Evolutionary conservation across 805 yeast species (phyloP).

Genomic region (Ogataea dorogensis): DNA sequence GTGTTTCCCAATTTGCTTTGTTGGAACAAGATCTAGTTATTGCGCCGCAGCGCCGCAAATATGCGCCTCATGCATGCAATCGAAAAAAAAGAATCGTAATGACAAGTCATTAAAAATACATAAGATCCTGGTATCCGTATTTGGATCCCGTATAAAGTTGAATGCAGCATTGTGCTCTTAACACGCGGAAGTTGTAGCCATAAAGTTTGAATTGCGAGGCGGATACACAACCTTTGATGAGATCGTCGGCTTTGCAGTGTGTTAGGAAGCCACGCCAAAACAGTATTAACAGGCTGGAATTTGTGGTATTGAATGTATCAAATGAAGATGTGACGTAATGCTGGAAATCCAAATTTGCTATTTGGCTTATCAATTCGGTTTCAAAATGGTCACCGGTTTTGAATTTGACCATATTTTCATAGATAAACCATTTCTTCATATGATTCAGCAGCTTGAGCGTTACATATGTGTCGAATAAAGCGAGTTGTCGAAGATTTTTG

Average conservation of each 20-base stretch:
- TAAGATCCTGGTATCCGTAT: conserved; percentile 24
- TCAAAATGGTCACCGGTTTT: conserved; percentile 21
- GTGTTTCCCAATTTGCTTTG: no score
- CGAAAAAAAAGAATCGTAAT: neutral
- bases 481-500: conserved; percentile 14
- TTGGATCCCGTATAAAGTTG: conserved; percentile 22
- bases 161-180: conserved; percentile 17
- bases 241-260: conserved; percentile 15
- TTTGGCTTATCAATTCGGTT: conserved; percentile 23
- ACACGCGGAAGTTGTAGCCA: conserved; percentile 28
- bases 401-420: conserved; percentile 20
- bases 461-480: conserved; percentile 26
- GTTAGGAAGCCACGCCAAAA: conserved; percentile 26
- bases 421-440: conserved; percentile 28
- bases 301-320: conserved; percentile 18
- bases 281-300: conserved; percentile 21
- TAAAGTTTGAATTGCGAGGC: conserved; percentile 21
- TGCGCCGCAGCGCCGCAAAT: no score
- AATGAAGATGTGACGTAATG: conserved; percentile 21
- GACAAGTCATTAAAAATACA: conserved; percentile 18
- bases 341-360: conserved; percentile 16
- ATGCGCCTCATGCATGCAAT: no score
- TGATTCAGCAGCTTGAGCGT: conserved; percentile 19
- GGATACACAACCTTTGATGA: conserved; percentile 4
- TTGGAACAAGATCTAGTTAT: no score